Evolutionary conservation across 306 rosid species (phyloP), one percentile per base, ranked within the genome.

Genomic region (Gynostemma pentaphyllum): DNA sequence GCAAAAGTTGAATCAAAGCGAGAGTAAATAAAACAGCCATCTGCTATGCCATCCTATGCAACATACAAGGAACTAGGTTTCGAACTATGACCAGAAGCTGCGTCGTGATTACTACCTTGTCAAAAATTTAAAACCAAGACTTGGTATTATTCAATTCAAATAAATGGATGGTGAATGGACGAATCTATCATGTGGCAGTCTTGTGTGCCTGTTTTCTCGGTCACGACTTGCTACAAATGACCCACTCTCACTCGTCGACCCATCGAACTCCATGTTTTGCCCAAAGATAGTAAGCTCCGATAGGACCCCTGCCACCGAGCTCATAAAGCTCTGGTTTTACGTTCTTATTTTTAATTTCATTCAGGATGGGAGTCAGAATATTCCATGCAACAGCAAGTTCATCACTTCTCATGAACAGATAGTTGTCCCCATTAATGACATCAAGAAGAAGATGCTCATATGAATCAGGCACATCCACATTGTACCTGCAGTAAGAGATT

Each of bases 361-460:
- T 74, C 73, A 91, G 69, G 73, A 91, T 80, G 1, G 86, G 87
- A 72, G 76, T 67, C 54, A 91, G 77, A 74, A 87, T 82, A 70
- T 77, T 91, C 98, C 96, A 85, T 5, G 95, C 95, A 9, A 94
- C 86, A 22, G 68, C 89, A 15, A 87, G 76, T 66, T 91, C 95
- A 47, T 91, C 92, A 26, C 89, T 87, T 77, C 96, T 77, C 95
- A 87, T 80, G 48, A 85, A 87, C n/a, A 91, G 75, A 76, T 87
- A 89, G 77, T 73, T 87, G 68, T 91, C 95, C 23, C 92, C 95
- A 61, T 87, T 80, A 48, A 87, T 70, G 73, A 82, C 95, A 68
- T 88, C 92, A 4, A 88, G 95, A 77, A 91, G 81, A 75, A 91
- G 96, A 65, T 88, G 96, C 72, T 88, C 98, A 0, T 88, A 91